Conservation (phyloP, 495 filamentous ascomycete species). For the Gamarada debralockiae region DNA sequence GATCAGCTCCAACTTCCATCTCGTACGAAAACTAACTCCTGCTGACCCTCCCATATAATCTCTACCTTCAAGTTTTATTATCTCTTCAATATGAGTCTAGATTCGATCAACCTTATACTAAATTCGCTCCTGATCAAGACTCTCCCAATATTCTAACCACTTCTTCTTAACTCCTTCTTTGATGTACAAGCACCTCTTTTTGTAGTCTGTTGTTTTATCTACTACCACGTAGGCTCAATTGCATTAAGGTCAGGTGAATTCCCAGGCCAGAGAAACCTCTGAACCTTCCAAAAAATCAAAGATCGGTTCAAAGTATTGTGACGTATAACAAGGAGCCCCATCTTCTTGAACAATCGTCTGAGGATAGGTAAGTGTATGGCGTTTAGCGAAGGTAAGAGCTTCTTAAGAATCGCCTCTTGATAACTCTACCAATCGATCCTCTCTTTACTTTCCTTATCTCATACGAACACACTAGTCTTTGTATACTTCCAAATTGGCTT, state of each 20-base stretch:
- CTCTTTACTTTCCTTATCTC: not conserved
- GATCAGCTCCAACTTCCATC: too few species aligned
- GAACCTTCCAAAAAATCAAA: not conserved
- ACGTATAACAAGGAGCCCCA: not conserved
- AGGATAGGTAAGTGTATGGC: not conserved
- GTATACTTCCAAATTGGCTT: constrained; percentile 6
- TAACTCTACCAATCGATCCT: not conserved
- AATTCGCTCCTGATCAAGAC: not conserved
- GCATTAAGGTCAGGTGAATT: constrained; percentile 3
- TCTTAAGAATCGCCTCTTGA: not conserved
- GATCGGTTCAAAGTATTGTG: not conserved
- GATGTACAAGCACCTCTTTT: not conserved
- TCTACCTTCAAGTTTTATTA: not conserved
- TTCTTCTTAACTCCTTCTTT: not conserved
- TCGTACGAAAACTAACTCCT: too few species aligned
- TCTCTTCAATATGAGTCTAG: not conserved
- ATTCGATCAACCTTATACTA: not conserved
- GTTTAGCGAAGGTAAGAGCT: not conserved
- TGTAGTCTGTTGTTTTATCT: constrained; percentile 1
- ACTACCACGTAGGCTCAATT: constrained; percentile 1
- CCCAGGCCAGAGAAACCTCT: not conserved
- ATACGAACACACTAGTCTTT: not conserved
- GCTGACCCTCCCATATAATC: too few species aligned
- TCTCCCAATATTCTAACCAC: not conserved
- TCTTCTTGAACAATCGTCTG: constrained; percentile 3